Base-by-base conservation (phyloP, 1,284 basidiomycete species). In the Volvariella surrecta region DNA sequence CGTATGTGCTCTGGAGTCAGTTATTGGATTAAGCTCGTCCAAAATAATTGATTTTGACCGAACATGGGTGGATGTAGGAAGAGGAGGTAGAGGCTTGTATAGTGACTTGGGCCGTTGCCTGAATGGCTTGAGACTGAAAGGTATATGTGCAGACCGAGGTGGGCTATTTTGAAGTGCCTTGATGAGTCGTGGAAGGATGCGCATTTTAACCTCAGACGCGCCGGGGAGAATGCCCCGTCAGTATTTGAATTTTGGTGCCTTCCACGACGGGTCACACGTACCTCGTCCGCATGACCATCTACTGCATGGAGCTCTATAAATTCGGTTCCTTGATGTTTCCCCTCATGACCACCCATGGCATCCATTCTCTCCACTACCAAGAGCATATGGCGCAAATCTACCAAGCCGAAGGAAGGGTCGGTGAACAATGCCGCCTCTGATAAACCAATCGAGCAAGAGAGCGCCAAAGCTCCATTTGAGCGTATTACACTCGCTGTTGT, bases 131-230 rank as follows among this genome's bases (percentile, higher is more conserved):
- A 45, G 48, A 17, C 32, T 37, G 24, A 50, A 57, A 42, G 30
- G 57, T 43, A 52, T 44, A 39, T 47, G 44, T 31, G 54, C 53
- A 47, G 37, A 40, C 42, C 47, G 21, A 43, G 42, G 32, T 49
- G 39, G 53, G 49, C 34, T 64, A 52, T 38, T 63, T 54, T 30
- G 63, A 53, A 78, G 59, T 21, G 54, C 55, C 48, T 65, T 56
- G 37, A 76, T 57, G 11, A 85, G 73, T 54, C 80, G 79, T 39
- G 59, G 59, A 44, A 84, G 60, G 54, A 85, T 64, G 53, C 80
- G 80, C 55, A 79, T n/a, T n/a, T n/a, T n/a, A n/a, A n/a, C n/a
- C n/a, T n/a, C n/a, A n/a, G n/a, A n/a, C n/a, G n/a, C n/a, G n/a
- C n/a, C n/a, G n/a, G n/a, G n/a, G n/a, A n/a, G n/a, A n/a, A n/a